phyloP scores from a whole-genome alignment of 2,329 filamentous ascomycete species.

The Stylonectria norvegica region DNA sequence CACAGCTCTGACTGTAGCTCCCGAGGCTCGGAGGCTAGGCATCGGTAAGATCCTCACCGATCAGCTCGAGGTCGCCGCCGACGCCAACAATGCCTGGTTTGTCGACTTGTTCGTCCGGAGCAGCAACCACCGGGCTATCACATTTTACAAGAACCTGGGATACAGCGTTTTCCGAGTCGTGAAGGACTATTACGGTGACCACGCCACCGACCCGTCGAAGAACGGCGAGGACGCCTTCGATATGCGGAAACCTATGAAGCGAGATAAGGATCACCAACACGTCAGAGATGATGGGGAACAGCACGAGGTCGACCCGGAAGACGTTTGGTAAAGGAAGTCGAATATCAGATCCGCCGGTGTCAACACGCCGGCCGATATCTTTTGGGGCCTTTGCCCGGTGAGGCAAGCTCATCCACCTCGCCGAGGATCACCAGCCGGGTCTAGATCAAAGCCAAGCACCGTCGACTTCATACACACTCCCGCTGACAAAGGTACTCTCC shows the following conservation, averaged over 20 bases:
- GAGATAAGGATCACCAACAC: conserved; percentile 73
- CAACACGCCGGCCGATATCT: not conserved
- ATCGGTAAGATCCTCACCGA: conserved; percentile 81
- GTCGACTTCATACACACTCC: conserved; percentile 43
- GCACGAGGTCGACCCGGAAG: conserved; percentile 72
- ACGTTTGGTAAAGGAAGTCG: conserved; percentile 66
- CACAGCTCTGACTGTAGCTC: conserved; percentile 89
- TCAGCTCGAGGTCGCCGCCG: conserved; percentile 76
- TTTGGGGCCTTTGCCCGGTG: too few relatives aligned
- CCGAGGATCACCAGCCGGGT: not conserved
- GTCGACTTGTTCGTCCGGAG: conserved; percentile 91
- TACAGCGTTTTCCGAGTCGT: conserved; percentile 89
- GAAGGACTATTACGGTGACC: conserved; percentile 88
- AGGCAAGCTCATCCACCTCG: not conserved
- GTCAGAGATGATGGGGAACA: conserved; percentile 77
- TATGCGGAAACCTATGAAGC: conserved; percentile 87
- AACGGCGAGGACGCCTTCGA: conserved; percentile 85
- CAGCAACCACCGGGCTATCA: conserved; percentile 82
- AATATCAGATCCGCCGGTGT: conserved; percentile 44
- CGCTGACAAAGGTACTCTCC: conserved; percentile 36
- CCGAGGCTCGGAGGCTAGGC: conserved; percentile 78
- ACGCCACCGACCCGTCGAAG: conserved; percentile 61
- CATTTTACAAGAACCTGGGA: conserved; percentile 85
- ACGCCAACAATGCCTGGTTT: conserved; percentile 86
- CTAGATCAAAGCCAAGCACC: conserved; percentile 37